Base-by-base conservation (phyloP, 352 stramenopile species). In the Globisporangium cederbergense region DNA sequence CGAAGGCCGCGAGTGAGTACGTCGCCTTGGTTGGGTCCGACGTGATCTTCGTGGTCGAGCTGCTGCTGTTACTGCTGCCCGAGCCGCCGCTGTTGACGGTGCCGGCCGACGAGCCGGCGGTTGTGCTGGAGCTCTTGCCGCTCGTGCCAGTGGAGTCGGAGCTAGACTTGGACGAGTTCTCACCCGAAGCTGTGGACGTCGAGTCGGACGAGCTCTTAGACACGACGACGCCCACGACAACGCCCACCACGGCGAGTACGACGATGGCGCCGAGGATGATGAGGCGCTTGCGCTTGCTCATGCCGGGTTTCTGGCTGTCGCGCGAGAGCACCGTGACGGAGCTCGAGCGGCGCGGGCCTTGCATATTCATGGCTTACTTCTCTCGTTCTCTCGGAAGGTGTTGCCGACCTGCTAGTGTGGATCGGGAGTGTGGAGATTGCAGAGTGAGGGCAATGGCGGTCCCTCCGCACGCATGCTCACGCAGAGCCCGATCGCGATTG, bases 1-100 rank as follows among this genome's bases (percentile, higher is more conserved):
- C 84, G 28, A 90, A 72, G 42, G 81, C 79, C 28, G 81, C 75
- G 0, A 89, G 62, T 11, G 80, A 75, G 49, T 78, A 88, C 3
- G 62, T 82, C 34, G 68, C 51, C 20, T 46, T 55, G 30, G 61
- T 66, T 40, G 51, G 61, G 34, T 68, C 57, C 11, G 62, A 68
- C 56, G 57, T 66, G 16, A 68, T 32, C n/a, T 49, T 65, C n/a
- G 43, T 16, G 18, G 34, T 16, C 30, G 43, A 46, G 30, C 10
- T 58, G 52, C 22, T 52, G 20, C 30, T 64, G 46, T 32, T 49
- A 55, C 34, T 61, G 4, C 20, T 20, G 40, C 28, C 22, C 14
- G 59, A 51, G 43, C 16, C 10, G 8, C 20, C 58, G 3, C 28
- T 56, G 9, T 46, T 46, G 22, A 25, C 61, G 4, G 14, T 58